Base-by-base conservation (phyloP, 2,329 filamentous ascomycete species). In the Ophiosphaerella narmari region DNA sequence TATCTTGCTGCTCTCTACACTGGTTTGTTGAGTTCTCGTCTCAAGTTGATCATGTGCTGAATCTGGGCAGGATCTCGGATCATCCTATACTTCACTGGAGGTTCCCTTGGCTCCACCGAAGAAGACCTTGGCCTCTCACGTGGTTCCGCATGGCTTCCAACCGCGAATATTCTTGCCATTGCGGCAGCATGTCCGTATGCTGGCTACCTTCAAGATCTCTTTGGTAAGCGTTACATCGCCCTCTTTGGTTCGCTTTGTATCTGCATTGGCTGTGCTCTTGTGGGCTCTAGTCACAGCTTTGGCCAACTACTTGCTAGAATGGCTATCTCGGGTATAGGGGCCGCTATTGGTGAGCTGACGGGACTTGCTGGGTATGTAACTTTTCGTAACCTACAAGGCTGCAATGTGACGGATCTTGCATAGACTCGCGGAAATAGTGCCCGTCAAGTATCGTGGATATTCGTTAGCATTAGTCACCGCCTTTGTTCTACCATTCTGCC, bases 1-100 rank as follows among this genome's bases (percentile, higher is more conserved):
- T 7, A 62, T 65, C 7, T 75, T 23, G 66, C 71, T 11, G 72
- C 69, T 24, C 50, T 75, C 7, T 75, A 75, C 48, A 74, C 71
- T 11, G 71, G 55, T 57, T 36, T 8, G 29, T 18, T n/a, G 35
- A 42, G 23, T 8, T 33, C 24, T 21, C 16, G 44, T 12, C 9
- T 18, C 36, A 4, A 16, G 23, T 5, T 33, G 5, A 7, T 6
- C 14, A n/a, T n/a, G 11, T 13, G 13, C 31, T 39, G 26, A 50
- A 21, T 36, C 4, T 37, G 1, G 23, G 2, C 32, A 71, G 69
- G 68, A 38, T 70, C 70, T 1, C 70, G 71, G 52, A 45, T 72
- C 16, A 70, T 68, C 7, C 50, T 73, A 1, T 72, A 71, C 52
- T 71, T 72, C 37, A 65, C 60, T 9, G 68, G 68, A 6, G 70